These are phyloP conservation scores for Cercospora nicotianae DNA, from an alignment of 2,329 filamentous ascomycete genomes.

Conservation along the genomic window DNA sequence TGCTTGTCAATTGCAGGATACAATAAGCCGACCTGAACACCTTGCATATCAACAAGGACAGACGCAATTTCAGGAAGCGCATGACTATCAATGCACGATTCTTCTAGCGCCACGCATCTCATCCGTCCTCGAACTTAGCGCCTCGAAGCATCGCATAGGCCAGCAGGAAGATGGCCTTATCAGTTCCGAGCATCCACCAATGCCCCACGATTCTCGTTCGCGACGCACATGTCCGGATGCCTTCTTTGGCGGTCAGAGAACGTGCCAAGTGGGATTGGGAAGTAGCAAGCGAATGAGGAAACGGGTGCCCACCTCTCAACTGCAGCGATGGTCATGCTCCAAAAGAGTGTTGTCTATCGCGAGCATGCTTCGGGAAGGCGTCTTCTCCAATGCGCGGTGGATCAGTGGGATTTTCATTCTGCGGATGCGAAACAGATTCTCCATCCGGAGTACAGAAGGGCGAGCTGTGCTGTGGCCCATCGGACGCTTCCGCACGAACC, in stretches of 20 bases:
- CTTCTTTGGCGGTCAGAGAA: not conserved
- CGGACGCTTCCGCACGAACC: not conserved
- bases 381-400: not conserved
- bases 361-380: not conserved
- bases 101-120: not conserved
- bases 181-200: not conserved
- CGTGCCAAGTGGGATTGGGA: not conserved
- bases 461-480: not conserved
- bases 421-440: not conserved
- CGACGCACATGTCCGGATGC: not conserved
- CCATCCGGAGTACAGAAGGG: not conserved
- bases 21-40: not conserved
- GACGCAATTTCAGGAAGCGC: not conserved
- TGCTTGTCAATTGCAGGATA: not conserved
- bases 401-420: not conserved
- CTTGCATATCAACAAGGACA: not conserved
- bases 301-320: not conserved
- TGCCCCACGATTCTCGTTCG: not conserved
- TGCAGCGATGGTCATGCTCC: not conserved
- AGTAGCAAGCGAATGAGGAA: not conserved
- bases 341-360: not conserved
- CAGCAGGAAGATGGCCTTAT: not conserved
- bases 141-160: not conserved
- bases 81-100: not conserved
- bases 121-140: not conserved